Base-by-base conservation (phyloP, 2,329 filamentous ascomycete species). In the Calonectria hongkongensis region DNA sequence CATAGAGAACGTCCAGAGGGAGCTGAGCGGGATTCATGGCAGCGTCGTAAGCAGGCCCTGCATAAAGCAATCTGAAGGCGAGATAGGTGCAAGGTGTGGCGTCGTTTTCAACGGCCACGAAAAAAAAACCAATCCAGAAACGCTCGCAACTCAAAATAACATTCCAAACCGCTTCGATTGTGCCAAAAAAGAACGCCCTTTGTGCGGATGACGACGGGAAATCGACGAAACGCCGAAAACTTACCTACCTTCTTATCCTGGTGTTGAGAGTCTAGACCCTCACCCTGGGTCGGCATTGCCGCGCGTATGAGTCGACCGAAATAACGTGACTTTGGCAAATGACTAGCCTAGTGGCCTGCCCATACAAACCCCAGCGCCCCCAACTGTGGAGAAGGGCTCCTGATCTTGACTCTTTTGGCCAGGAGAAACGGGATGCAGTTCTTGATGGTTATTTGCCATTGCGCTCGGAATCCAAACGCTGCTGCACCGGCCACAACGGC, bases 1-100 rank as follows among this genome's bases (percentile, higher is more conserved):
- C 66, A 18, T 62, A 51, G 39, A 70, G 45, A 13, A 74, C n/a
- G 16, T 74, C 65, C 18, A 67, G 25, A 10, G 68, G 63, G 16
- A 71, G 51, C 21, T 60, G 12, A 36, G 30, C 66, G 25, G 27
- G 36, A 51, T 65, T 48, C 68, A 71, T 71, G 21, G 54, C 54
- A 25, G 54, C 33, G 33, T 28, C 13, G n/a, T 25, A 6, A 21
- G n/a, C 45, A 48, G n/a, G n/a, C n/a, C n/a, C 45, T 45, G n/a
- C 45, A 21, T 25, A 12, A 21, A 13, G 6, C 15, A n/a, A 48
- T 48, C 7, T 12, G 45, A n/a, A 47, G 43, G 6, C 10, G 18
- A 8, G 21, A 12, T 2, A n/a, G 45, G 25, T 48, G 18, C 45
- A 48, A 27, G n/a, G 54, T 16, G 33, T 60, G 54, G 54, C 54